Percentiles rank a stretch among this genome's conserved stretches.
Evolutionary conservation across 2,329 filamentous ascomycete genomes (phyloP).

Genomic region (Elsinoe fawcettii): DNA sequence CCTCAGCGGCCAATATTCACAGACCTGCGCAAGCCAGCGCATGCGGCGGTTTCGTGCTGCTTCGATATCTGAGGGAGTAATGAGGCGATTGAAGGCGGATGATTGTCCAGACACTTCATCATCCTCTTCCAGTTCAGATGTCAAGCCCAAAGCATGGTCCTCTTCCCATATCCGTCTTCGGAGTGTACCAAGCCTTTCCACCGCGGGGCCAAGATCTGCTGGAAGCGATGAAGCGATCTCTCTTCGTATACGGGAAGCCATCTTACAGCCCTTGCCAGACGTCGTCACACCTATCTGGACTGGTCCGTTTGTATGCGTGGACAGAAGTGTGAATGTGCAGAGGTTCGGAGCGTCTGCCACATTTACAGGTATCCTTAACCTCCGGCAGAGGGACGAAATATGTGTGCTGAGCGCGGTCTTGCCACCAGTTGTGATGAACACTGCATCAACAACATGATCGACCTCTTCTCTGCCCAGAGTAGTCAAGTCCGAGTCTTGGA

Average conservation of each 20-base stretch:
- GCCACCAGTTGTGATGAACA: slow-evolving; percentile 68
- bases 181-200: slow-evolving; percentile 67
- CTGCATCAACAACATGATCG: slow-evolving; percentile 71
- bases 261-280: slow-evolving; percentile 87
- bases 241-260: slow-evolving; percentile 78
- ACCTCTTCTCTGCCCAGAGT: slow-evolving; percentile 74
- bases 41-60: slow-evolving; percentile 72
- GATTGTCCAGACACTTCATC: slow-evolving; percentile 65
- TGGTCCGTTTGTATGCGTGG: slow-evolving; percentile 81
- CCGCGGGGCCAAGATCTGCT: slow-evolving; percentile 63
- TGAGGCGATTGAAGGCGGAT: slow-evolving; percentile 74
- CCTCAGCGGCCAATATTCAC: slow-evolving; percentile 94
- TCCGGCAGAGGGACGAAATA: slow-evolving; percentile 67
- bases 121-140: slow-evolving; percentile 34
- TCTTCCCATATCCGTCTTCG: slow-evolving; percentile 66
- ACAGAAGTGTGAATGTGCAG: slow-evolving; percentile 83
- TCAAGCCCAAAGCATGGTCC: slow-evolving; percentile 51
- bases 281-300: slow-evolving; percentile 94
- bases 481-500: slow-evolving; percentile 64
- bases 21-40: slow-evolving; percentile 91
- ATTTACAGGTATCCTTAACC: slow-evolving; percentile 83
- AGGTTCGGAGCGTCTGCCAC: slow-evolving; percentile 79
- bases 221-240: slow-evolving; percentile 81
- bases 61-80: slow-evolving; percentile 65
- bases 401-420: slow-evolving; percentile 45